Base-by-base conservation (phyloP, 2,329 filamentous ascomycete genomes). In the Alternaria hordeiaustralica region DNA sequence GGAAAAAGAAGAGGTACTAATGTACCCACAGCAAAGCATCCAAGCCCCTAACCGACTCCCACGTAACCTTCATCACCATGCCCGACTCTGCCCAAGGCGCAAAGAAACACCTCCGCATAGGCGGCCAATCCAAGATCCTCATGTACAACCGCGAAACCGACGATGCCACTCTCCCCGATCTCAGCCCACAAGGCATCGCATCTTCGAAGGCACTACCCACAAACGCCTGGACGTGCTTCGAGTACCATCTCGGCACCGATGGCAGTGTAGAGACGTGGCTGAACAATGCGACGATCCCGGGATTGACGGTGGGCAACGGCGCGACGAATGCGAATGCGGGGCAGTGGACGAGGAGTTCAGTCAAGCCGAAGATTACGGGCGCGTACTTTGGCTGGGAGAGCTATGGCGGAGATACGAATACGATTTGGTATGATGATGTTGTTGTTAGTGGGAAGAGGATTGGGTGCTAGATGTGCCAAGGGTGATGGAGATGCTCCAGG, bases 71-170 rank as follows among this genome's bases (percentile, higher is more conserved):
- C 81, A 89, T 89, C 79, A 88, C 87, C 20, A 88, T 89, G 86
- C 84, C 87, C 3, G 87, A 89, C 78, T 80, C 86, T 0, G 81
- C 85, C 2, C 86, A 87, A 63, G 86, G 84, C 63, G 75, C 76
- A 47, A 84, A 84, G 58, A 89, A 89, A 78, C 87, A 89, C 70
- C 85, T 89, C 30, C 86, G 87, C 60, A 88, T 89, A 63, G 87
- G 87, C 46, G 87, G 87, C 6, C 87, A 89, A 76, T 85, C 79
- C 79, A 83, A 84, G 66, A 89, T 89, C 72, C 77, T 89, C 33
- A 89, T 89, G 87, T 89, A 86, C 82, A 89, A 89, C 82, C 87
- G 87, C 75, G 87, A 89, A 71, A 83, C 84, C 15, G 87, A 89
- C 75, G 87, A 89, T 64, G 87, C 87, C 0, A 89, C 87, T 1